Evolutionary conservation across 2,329 filamentous ascomycete genomes (phyloP).

Genomic region (Fusarium equiseti): DNA sequence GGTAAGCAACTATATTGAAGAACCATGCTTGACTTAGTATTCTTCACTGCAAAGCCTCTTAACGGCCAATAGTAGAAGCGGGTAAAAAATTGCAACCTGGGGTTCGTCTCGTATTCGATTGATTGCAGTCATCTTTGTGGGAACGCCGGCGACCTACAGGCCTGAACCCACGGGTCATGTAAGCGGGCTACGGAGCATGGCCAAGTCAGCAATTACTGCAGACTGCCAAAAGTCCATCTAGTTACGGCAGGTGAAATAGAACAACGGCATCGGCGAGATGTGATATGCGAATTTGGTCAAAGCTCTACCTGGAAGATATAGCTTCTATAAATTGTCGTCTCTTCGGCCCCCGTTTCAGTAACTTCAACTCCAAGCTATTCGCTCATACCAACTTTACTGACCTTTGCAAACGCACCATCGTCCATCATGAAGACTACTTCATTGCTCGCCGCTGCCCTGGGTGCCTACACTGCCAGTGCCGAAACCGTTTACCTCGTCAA

Average conservation of each 20-base stretch:
- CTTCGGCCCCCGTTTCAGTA: rapidly evolving
- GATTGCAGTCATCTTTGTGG: background rate
- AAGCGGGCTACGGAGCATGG: background rate
- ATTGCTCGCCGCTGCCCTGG: background rate
- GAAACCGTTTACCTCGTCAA: constrained; percentile 1
- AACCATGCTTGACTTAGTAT: background rate
- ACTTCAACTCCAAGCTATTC: too few relatives aligned
- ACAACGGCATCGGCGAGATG: too few relatives aligned
- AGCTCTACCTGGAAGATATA: background rate
- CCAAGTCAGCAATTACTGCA: background rate
- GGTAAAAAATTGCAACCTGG: background rate
- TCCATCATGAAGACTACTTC: background rate
- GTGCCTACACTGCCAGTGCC: rapidly evolving
- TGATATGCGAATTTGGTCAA: background rate
- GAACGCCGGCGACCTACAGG: background rate
- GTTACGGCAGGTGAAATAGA: too few relatives aligned
- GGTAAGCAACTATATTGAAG: background rate
- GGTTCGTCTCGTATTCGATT: background rate
- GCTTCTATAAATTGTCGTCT: background rate
- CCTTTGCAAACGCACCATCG: rapidly evolving
- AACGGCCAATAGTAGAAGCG: background rate
- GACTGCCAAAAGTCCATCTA: background rate
- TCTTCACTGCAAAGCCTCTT: background rate
- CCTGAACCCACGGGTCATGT: background rate
- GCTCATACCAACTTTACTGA: too few relatives aligned